Conservation (phyloP, 768 basidiomycete species). For the Mycena indigotica region DNA sequence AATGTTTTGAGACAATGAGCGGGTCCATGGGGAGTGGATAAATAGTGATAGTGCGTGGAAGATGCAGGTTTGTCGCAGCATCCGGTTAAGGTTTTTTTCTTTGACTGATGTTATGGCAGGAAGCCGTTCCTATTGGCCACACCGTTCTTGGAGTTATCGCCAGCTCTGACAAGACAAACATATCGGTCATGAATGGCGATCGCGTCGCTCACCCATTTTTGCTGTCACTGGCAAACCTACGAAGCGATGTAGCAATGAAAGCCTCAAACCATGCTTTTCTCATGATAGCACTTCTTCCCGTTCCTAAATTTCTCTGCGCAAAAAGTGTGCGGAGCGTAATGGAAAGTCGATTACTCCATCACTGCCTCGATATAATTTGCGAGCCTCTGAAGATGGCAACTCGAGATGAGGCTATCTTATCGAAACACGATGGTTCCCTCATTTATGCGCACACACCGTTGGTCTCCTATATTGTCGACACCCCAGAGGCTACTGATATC, state of each 20-base stretch:
- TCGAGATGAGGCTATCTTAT: conserved; percentile 5
- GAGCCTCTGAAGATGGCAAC: too few species aligned
- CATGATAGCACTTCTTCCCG: conserved; percentile 21
- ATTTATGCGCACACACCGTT: too few species aligned
- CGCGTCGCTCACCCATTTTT: conserved; percentile 21
- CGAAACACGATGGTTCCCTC: conserved; percentile 6
- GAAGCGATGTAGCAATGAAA: conserved; percentile 16
- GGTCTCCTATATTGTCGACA: too few species aligned
- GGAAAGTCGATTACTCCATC: conserved; percentile 23
- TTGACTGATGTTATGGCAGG: too few species aligned
- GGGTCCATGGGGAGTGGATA: conserved; percentile 28
- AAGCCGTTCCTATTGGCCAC: too few species aligned
- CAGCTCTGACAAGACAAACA: too few species aligned
- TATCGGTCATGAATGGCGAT: conserved; percentile 23
- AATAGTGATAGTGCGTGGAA: conserved; percentile 22
- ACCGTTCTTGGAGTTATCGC: too few species aligned
- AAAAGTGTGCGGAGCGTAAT: conserved; percentile 22
- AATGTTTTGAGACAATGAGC: conserved; percentile 16
- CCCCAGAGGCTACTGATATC: too few species aligned
- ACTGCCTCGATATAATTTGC: conserved; percentile 21
- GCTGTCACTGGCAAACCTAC: conserved; percentile 22
- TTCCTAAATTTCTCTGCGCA: conserved; percentile 21
- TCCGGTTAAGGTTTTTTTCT: too few species aligned
- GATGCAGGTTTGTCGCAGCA: too few species aligned
- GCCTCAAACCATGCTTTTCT: conserved; percentile 19